Evolutionary conservation across 495 filamentous ascomycete genomes (phyloP), one percentile per base, ranked within the genome.

Genomic region (Parathielavia hyrcaniae): DNA sequence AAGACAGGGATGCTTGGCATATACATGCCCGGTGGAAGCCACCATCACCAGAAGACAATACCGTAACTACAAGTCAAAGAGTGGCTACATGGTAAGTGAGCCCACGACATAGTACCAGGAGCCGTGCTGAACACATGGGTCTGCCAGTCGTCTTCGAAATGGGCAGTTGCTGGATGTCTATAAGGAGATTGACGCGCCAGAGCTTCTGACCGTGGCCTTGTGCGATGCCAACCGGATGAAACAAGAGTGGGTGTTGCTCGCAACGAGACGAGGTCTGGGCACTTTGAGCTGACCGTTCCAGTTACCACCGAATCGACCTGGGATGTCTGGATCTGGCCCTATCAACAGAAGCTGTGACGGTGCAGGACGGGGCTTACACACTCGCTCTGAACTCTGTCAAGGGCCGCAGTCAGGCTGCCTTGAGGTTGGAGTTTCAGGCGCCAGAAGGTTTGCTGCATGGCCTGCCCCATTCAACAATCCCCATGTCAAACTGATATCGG

Each of bases 141-240:
- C 3, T 9, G 4, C 6, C 13, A 59, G 41, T 22, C 50, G 49
- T n/a, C 40, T 53, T 7, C 50, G 45, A 14, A 38, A 39, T 45
- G 48, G 38, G 17, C 49, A 46, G 17, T 46, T 12, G 26, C 30
- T 59, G 10, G 57, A 59, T 11, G 32, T 59, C 19, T 59, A 46
- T 11, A 50, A 45, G n/a, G 19, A 53, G 10, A 16, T 34, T 3
- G 14, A 12, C 1, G 32, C 26, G 1, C 34, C 48, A 8, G 19
- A 46, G 14, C 57, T 53, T 14, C 43, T 59, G 4, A 59, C 50
- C 16, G 20, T 53, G 17, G 41, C 53, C 0, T 22, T 17, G 0
- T 11, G 41, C 17, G 57, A 20, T 4, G 22, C 41, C n/a, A 36
- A 41, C 16, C 51, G 40, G n/a, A 17, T 36, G 10, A 39, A 48